Base-by-base conservation (phyloP, 2,329 filamentous ascomycete genomes). In the Podosphaera aphanis region DNA sequence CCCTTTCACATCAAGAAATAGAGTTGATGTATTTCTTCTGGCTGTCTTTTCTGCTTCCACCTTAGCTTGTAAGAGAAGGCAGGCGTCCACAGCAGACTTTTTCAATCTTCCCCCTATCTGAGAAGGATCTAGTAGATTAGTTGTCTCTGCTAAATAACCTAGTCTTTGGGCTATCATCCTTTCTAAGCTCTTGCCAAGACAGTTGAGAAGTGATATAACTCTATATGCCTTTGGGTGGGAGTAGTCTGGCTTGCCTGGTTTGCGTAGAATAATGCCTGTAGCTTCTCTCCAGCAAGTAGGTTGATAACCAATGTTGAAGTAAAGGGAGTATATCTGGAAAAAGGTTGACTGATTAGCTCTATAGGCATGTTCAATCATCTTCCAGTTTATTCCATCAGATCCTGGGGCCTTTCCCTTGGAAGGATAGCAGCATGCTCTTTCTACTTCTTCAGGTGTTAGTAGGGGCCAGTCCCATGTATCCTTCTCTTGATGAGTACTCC, bases 391-490 rank as follows among this genome's bases (percentile, higher is more conserved):
- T 16, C 2, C 7, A 46, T 46, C 36, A 2, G 27, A 21, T 13
- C 44, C 44, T 29, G 36, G 44, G 8, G 44, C 16, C 27, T 46
- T 46, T 2, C 44, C 44, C 35, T 46, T 43, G 10, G 37, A 39
- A 39, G 20, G 16, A 23, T 23, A 16, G 7, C 37, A 39, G 20
- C 37, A 39, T 19, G 37, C n/a, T 19, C 37, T 39, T 19, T 39
- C 37, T 13, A 39, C n/a, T 39, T 39, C 37, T 20, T 39, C 37
- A 10, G n/a, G 7, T 7, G 10, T 39, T 15, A 39, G 37, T 3
- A 10, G 2, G 20, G 37, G 18, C 37, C 37, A 39, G n/a, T 39
- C 16, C 37, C 37, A 39, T 38, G 4, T 13, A 16, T 20, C 16
- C 8, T 39, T 23, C 7, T 39, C 16, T 20, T 39, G n/a, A 20